Percentiles rank a stretch among this genome's conserved stretches.
phyloP scores from a whole-genome alignment of 139 green algal species.

The Spirogloea muscicola region DNA sequence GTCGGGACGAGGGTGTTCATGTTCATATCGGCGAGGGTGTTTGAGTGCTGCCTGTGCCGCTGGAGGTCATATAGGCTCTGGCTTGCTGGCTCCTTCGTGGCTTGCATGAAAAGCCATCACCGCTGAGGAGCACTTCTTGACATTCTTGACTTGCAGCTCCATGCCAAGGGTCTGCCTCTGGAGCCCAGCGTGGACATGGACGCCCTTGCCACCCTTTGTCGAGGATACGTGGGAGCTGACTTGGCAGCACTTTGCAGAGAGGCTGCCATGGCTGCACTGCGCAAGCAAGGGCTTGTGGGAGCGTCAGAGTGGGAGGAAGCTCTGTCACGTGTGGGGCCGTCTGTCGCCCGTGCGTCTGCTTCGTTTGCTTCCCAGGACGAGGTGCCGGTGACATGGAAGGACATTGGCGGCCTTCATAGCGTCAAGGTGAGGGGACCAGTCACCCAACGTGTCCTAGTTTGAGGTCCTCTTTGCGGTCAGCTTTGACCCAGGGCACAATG shows the following conservation, averaged over 20 bases:
- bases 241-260: conserved; percentile 59
- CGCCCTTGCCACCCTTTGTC: conserved; percentile 50
- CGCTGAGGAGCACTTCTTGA: too few relatives aligned
- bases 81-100: too few relatives aligned
- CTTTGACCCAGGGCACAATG: too few relatives aligned
- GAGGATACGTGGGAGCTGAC: conserved; percentile 51
- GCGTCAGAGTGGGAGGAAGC: conserved; percentile 29
- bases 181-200: conserved; percentile 62
- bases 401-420: conserved; percentile 43
- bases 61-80: too few relatives aligned
- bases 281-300: conserved; percentile 36
- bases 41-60: too few relatives aligned
- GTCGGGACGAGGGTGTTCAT: too few relatives aligned
- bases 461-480: too few relatives aligned
- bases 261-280: conserved; percentile 72
- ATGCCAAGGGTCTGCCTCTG: conserved; percentile 52
- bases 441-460: too few relatives aligned
- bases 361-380: too few relatives aligned
- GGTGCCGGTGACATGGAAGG: conserved; percentile 43
- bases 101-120: too few relatives aligned
- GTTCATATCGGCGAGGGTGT: too few relatives aligned
- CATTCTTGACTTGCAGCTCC: conserved; percentile 16
- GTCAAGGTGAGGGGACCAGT: conserved; percentile 52
- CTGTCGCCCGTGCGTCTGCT: conserved; percentile 28
- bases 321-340: conserved; percentile 24